Evolutionary conservation across 306 rosid species (phyloP).

Genomic region (Cercis canadensis): DNA sequence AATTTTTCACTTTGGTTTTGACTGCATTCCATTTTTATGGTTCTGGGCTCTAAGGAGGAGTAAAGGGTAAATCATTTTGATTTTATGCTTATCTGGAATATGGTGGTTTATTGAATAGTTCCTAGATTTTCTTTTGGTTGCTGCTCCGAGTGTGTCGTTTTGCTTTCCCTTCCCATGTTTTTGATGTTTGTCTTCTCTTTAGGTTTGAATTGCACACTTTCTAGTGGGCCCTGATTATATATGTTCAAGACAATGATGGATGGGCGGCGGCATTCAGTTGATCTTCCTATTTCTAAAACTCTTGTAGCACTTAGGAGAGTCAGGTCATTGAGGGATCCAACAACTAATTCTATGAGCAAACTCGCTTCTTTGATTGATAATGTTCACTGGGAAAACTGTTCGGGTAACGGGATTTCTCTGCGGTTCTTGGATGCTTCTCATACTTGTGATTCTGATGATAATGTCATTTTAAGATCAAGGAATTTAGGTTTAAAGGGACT

Average conservation of each 20-base stretch:
- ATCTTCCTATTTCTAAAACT: slow-evolving; percentile 81
- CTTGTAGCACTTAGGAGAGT: slow-evolving; percentile 84
- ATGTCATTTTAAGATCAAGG: slow-evolving; percentile 37
- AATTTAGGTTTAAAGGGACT: slow-evolving; percentile 36
- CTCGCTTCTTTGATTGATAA: slow-evolving; percentile 61
- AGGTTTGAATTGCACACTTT: slow-evolving; percentile 31
- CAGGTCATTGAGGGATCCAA: slow-evolving; percentile 88
- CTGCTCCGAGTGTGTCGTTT: background rate
- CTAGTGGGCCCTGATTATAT: slow-evolving; percentile 30
- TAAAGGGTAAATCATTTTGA: slow-evolving; percentile 3
- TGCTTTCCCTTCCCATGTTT: slow-evolving; percentile 3
- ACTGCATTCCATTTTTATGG: slow-evolving; percentile 19
- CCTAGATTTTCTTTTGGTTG: background rate
- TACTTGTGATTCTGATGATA: slow-evolving; percentile 46
- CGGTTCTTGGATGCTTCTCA: slow-evolving; percentile 46
- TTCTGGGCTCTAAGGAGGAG: background rate
- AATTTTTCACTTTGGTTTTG: slow-evolving; percentile 9
- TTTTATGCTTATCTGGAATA: slow-evolving; percentile 24
- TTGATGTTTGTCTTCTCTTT: slow-evolving; percentile 25
- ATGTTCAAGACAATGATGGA: slow-evolving; percentile 54
- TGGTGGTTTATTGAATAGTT: slow-evolving; percentile 14
- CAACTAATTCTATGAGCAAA: slow-evolving; percentile 72
- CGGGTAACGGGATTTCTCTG: slow-evolving; percentile 59
- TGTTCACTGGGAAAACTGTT: slow-evolving; percentile 80
- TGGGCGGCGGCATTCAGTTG: slow-evolving; percentile 84